Base-by-base conservation (phyloP, 768 basidiomycete genomes). In the Leccinum ochraceum region DNA sequence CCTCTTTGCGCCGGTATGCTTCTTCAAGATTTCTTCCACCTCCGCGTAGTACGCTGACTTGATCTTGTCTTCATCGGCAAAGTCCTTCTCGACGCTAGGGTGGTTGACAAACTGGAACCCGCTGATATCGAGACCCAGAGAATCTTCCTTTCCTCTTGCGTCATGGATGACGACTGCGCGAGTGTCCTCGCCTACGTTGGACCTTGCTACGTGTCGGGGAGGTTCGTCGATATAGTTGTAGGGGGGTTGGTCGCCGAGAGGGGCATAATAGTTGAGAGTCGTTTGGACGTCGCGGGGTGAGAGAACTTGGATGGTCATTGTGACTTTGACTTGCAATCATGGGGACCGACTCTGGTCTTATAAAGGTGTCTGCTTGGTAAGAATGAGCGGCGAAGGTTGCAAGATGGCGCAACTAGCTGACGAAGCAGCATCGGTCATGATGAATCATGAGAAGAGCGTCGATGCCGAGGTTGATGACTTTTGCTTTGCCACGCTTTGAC, bases 41-140 rank as follows among this genome's bases (percentile, higher is more conserved):
- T 83, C 81, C 39, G 67, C 60, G 61, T 82, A 82, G 59, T 82
- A 83, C 22, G 48, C 64, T 7, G 57, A 55, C 66, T 67, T 62
- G 63, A 82, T 79, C 53, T 58, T 65, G 39, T 73, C 77, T 30
- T 80, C 78, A 56, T 81, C 72, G 17, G 60, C 63, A 64, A 80
- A 81, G 32, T 73, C 71, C 53, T 75, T 78, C 69, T 77, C 78
- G 54, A 63, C 57, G 56, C 75, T 75, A 4, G 67, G 70, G 28
- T 70, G 56, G 37, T 71, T 67, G 28, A 74, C 55, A 63, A 77
- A 77, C 63, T 77, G 74, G 68, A 83, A 83, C n/a, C 82, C 81
- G n/a, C 75, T 74, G 54, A 67, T 67, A 56, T 81, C 80, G 44
- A 79, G 71, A n/a, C 67, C 68, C 6, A 73, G 59, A 1, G 60